Percentiles rank a stretch among this genome's conserved stretches.
These are phyloP conservation scores for Wakefieldia striispora DNA, from an alignment of 768 basidiomycete species.

Conservation along the genomic window DNA sequence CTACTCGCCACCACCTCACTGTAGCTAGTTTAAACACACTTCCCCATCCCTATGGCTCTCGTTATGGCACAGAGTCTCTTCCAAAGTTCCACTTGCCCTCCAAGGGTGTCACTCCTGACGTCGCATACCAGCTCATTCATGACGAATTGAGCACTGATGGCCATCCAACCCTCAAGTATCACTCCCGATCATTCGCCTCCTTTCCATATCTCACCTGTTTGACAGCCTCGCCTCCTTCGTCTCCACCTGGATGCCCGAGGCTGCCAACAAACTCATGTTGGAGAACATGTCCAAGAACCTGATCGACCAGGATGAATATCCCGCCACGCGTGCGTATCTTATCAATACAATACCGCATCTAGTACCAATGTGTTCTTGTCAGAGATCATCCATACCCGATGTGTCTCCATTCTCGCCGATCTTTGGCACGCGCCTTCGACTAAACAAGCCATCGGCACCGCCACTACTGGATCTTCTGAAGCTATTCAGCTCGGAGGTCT, in stretches of 20 bases:
- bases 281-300: constrained; percentile 69
- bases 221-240: constrained; percentile 60
- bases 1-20: constrained; percentile 36
- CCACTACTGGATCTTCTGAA: constrained; percentile 69
- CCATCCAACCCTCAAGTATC: constrained; percentile 49
- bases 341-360: background rate
- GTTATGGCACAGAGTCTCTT: constrained; percentile 64
- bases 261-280: constrained; percentile 53
- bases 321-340: constrained; percentile 43
- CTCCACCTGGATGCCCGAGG: constrained; percentile 59
- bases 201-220: constrained; percentile 1
- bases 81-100: constrained; percentile 67
- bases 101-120: constrained; percentile 56
- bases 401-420: constrained; percentile 57
- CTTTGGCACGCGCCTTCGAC: constrained; percentile 64
- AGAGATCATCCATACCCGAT: constrained; percentile 45
- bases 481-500: constrained; percentile 73
- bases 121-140: constrained; percentile 56
- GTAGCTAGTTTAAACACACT: constrained; percentile 32
- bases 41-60: constrained; percentile 53
- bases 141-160: constrained; percentile 63
- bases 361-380: background rate
- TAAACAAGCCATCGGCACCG: constrained; percentile 60
- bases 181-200: background rate
- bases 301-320: constrained; percentile 71